phyloP scores from a whole-genome alignment of 495 filamentous ascomycete species.

The Penicillium taxi region DNA sequence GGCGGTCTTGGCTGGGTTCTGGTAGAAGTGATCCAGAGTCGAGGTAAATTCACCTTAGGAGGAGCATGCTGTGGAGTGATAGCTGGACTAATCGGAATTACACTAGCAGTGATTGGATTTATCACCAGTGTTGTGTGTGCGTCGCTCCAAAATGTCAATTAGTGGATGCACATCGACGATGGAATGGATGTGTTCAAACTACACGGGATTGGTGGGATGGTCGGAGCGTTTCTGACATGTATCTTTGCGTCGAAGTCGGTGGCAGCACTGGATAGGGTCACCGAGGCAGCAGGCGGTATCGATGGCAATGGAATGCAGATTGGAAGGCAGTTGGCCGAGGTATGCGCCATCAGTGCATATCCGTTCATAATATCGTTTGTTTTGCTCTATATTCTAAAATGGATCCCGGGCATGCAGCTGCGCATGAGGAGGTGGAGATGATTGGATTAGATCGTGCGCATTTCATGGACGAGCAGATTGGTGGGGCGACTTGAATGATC shows the following conservation, averaged over 20 bases:
- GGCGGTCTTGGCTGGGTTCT: conserved; percentile 53
- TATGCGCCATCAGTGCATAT: conserved; percentile 49
- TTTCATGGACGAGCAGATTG: conserved; percentile 56
- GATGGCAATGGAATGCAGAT: conserved; percentile 53
- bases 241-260: conserved; percentile 48
- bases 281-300: conserved; percentile 42
- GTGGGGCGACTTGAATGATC: conserved; percentile 24
- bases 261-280: conserved; percentile 41
- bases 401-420: conserved; percentile 50
- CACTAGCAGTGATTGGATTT: conserved; percentile 56
- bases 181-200: conserved; percentile 58
- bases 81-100: conserved; percentile 57
- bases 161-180: conserved; percentile 53
- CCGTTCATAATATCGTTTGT: conserved; percentile 47
- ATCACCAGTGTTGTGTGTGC: conserved; percentile 47
- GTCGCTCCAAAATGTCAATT: conserved; percentile 44
- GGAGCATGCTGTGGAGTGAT: conserved; percentile 56
- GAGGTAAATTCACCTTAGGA: conserved; percentile 50
- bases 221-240: conserved; percentile 54
- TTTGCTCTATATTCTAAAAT: conserved; percentile 49
- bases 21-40: conserved; percentile 49
- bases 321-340: conserved; percentile 51
- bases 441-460: conserved; percentile 49
- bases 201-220: conserved; percentile 54
- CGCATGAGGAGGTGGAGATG: conserved; percentile 50